phyloP scores from a whole-genome alignment of 306 rosid genomes.

The Macrotyloma uniflorum region DNA sequence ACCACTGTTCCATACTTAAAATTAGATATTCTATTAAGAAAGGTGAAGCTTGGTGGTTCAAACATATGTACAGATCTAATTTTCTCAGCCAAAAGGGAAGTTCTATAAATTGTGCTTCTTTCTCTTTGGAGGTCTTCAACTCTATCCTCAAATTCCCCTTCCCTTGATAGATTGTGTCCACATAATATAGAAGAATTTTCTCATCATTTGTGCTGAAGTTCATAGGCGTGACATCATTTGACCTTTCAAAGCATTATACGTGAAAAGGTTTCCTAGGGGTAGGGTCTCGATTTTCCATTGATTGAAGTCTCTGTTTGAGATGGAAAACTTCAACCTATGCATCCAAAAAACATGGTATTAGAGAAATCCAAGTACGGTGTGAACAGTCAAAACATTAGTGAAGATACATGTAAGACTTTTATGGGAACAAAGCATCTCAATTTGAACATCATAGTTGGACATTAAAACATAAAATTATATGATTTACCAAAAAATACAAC shows the following conservation, averaged over 20 bases:
- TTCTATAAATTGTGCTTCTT: background rate
- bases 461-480: background rate
- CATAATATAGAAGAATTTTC: background rate
- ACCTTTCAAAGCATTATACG: constrained; percentile 25
- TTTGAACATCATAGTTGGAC: background rate
- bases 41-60: background rate
- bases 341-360: constrained; percentile 21
- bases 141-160: constrained; percentile 6
- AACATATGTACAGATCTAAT: constrained; percentile 16
- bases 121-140: background rate
- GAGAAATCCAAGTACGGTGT: background rate
- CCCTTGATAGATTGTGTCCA: background rate
- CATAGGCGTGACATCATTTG: background rate
- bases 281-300: constrained; percentile 88
- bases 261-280: constrained; percentile 88
- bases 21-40: background rate
- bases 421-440: constrained; percentile 17
- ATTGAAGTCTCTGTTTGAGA: constrained; percentile 89
- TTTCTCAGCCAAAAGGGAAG: constrained; percentile 13
- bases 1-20: background rate
- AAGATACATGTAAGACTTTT: background rate
- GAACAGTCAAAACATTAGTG: background rate
- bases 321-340: constrained; percentile 93
- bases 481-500: background rate
- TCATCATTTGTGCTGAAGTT: constrained; percentile 16